Percentiles rank a stretch among this genome's conserved stretches.
Conservation (phyloP, 306 rosid genomes). For the Mimosa pudica region DNA sequence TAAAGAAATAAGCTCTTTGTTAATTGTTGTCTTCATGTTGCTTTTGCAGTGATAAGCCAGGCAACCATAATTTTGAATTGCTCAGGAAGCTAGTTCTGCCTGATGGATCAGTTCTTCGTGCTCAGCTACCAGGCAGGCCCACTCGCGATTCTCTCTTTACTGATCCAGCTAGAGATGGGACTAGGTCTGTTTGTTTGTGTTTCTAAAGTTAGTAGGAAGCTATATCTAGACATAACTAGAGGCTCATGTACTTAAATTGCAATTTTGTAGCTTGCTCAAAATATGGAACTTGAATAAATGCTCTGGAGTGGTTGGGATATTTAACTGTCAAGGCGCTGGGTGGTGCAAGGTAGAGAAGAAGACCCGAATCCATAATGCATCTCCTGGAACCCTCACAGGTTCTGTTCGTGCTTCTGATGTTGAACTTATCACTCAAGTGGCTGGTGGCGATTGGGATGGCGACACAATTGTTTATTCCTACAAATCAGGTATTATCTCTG, state of each 20-base stretch:
- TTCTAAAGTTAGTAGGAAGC: not conserved
- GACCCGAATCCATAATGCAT: conserved; percentile 72
- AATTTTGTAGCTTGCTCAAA: conserved; percentile 78
- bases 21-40: conserved; percentile 3
- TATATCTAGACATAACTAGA: conserved; percentile 1
- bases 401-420: conserved; percentile 73
- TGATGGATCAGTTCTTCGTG: conserved; percentile 96
- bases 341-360: conserved; percentile 90
- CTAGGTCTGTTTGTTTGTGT: conserved; percentile 51
- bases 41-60: conserved; percentile 78
- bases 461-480: conserved; percentile 64
- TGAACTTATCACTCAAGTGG: conserved; percentile 61
- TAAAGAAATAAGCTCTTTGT: not conserved
- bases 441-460: conserved; percentile 76
- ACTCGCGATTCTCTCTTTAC: conserved; percentile 80
- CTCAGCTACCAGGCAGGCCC: conserved; percentile 90
- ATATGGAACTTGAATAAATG: conserved; percentile 94
- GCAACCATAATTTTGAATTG: conserved; percentile 88
- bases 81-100: conserved; percentile 88
- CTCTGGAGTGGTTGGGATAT: conserved; percentile 90
- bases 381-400: conserved; percentile 74
- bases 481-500: conserved; percentile 59
- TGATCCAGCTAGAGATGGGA: conserved; percentile 93
- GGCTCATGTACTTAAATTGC: conserved; percentile 17
- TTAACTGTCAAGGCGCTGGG: conserved; percentile 99